Conservation (phyloP, 257 asterid species). For the Gardenia jasminoides region DNA sequence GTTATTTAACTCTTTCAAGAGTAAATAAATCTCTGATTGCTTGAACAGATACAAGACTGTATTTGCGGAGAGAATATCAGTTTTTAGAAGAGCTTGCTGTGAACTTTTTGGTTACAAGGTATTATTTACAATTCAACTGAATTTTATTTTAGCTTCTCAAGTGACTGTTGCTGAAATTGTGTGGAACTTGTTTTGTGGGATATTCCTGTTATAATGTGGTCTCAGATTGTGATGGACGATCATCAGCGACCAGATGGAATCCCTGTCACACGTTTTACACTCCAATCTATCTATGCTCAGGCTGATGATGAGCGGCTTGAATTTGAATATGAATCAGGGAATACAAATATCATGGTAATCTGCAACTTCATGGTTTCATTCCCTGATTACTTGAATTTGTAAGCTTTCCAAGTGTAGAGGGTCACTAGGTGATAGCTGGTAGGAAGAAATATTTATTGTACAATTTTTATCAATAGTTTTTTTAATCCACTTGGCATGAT, state of each 20-base stretch:
- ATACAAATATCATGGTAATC: slow-evolving; percentile 77
- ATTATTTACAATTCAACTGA: slow-evolving; percentile 22
- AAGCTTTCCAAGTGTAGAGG: background rate
- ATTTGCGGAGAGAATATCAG: slow-evolving; percentile 95
- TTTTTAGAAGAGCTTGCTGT: slow-evolving; percentile 97
- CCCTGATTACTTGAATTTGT: slow-evolving; percentile 7
- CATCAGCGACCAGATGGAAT: slow-evolving; percentile 95
- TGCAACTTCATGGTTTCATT: slow-evolving; percentile 5
- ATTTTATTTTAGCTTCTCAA: slow-evolving; percentile 12
- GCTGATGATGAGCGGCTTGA: slow-evolving; percentile 91
- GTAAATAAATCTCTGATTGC: slow-evolving; percentile 27
- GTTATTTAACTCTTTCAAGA: slow-evolving; percentile 24
- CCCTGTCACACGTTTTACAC: slow-evolving; percentile 85
- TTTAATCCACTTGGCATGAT: background rate
- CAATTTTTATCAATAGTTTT: background rate
- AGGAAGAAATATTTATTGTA: background rate
- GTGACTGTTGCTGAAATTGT: background rate
- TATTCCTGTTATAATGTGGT: slow-evolving; percentile 21
- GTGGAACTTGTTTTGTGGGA: background rate
- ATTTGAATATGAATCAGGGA: slow-evolving; percentile 96
- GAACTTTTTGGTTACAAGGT: slow-evolving; percentile 99
- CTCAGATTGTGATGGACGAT: slow-evolving; percentile 97
- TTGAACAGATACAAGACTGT: slow-evolving; percentile 84
- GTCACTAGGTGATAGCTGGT: background rate
- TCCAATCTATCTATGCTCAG: slow-evolving; percentile 78